These are phyloP conservation scores for Beverwykella pulmonaria DNA, from an alignment of 495 filamentous ascomycete genomes.

Conservation along the genomic window DNA sequence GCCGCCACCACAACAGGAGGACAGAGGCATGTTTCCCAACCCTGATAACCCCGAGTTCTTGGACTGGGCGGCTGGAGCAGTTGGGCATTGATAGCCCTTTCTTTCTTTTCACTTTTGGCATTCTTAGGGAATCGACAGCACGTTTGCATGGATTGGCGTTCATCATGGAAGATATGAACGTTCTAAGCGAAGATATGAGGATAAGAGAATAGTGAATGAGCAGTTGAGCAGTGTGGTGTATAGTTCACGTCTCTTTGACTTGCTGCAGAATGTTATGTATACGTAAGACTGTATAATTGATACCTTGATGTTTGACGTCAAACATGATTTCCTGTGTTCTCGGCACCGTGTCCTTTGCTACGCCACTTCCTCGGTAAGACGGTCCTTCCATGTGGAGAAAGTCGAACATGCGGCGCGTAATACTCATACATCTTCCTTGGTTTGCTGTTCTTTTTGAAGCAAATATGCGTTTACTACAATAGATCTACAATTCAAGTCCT, in stretches of 20 bases:
- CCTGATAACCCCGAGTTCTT: slow-evolving; percentile 71
- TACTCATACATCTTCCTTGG: no score
- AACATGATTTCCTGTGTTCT: background rate
- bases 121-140: background rate
- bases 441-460: no score
- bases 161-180: background rate
- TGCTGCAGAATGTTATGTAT: background rate
- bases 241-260: background rate
- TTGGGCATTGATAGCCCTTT: slow-evolving; percentile 62
- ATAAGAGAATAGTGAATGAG: background rate
- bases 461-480: no score
- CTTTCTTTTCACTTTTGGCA: background rate
- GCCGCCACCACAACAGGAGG: slow-evolving; percentile 46
- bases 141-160: slow-evolving; percentile 24
- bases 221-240: background rate
- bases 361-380: no score
- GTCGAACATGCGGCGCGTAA: no score
- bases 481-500: no score
- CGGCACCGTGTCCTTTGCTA: no score
- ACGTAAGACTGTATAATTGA: slow-evolving; percentile 25
- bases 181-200: background rate
- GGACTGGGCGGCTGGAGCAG: slow-evolving; percentile 74
- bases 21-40: slow-evolving; percentile 71
- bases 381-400: no score
- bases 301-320: slow-evolving; percentile 1